Evolutionary conservation across 257 asterid species (phyloP), one percentile per base, ranked within the genome.

Genomic region (Solanum stenotomum): DNA sequence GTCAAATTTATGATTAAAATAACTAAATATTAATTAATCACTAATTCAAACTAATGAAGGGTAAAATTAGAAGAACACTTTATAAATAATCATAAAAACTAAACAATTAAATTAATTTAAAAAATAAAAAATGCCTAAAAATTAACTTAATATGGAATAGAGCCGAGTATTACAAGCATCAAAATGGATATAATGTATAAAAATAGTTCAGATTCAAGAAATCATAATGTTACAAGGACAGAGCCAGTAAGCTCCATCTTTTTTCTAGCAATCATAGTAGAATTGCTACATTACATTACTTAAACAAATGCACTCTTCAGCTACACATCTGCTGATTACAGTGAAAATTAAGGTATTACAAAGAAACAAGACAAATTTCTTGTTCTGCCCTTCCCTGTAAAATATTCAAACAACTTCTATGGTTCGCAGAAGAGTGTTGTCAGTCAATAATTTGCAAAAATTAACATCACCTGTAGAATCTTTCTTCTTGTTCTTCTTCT

Each of bases 401-500:
- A 22, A 3, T 9, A 56, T 3, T 56, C 63, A 18, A 18, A 56
- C 2, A 63, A 27, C 34, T n/a, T 14, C 37, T 79, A 79, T 44
- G 67, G 16, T 79, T 79, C 67, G 25, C 40, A 79, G 14, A 16
- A 79, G 67, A 44, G 10, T 44, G 22, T 79, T 42, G 3, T 79
- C 85, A 44, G 6, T 27, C 10, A 46, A 44, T 14, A 3, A 79
- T 27, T 16, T 79, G 85, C 16, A 44, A 44, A 44, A 42, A 44
- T 44, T 44, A 79, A 79, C 35, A 14, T 44, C 85, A 44, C 38
- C 67, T 79, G 8, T 16, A 1, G 40, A 79, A 44, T 79, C 40
- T 79, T 8, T 79, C 65, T 79, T 79, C 38, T 84, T 90, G 78
- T 52, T 92, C 91, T 89, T 93, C 93, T 93, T 95, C 94, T 96